Base-by-base conservation (phyloP, 176 grass and related monocot species). In the Aegilops umbellulata region DNA sequence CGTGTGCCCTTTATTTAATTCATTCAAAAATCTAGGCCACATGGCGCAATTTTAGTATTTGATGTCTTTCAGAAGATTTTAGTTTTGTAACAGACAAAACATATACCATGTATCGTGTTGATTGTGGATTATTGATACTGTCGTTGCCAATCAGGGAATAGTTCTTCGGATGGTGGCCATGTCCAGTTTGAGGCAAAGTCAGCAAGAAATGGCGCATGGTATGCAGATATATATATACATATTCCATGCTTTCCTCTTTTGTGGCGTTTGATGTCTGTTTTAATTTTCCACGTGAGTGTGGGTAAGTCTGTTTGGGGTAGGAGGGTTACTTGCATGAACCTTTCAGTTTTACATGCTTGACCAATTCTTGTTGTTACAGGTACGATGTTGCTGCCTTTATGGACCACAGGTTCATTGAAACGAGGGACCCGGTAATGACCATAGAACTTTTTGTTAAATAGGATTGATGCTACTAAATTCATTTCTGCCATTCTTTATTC, bases 171-270 rank as follows among this genome's bases (percentile, higher is more conserved):
- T 67, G 82, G 78, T 83, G 47, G 65, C 31, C 81, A 76, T 24
- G 77, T 95, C 4, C 90, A 93, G 60, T 95, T 93, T 87, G 94
- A 95, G 87, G 94, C 94, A 41, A 95, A 95, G 61, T 95, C 94
- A 22, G 94, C 94, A 83, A 87, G 81, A 71, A 91, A 95, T 86
- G 94, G 94, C 1, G 91, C 94, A 85, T 95, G 94, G 94, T 95
- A 89, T 70, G 32, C 19, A 55, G 42, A 47, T 83, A 62, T 68
- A 61, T 60, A 61, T 42, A 42, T 42, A 44, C 11, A 44, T 13
- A 44, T 44, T 44, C 10, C 11, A 44, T 44, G 9, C 10, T 44
- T 44, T 44, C 49, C 24, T 65, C 12, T 70, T 36, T 60, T 69
- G 2, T 60, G 29, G 68, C 29, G 23, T 31, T 64, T 64, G 6